Evolutionary conservation across 257 asterid genomes (phyloP), one percentile per base, ranked within the genome.

Genomic region (Solanum gandarillasii): DNA sequence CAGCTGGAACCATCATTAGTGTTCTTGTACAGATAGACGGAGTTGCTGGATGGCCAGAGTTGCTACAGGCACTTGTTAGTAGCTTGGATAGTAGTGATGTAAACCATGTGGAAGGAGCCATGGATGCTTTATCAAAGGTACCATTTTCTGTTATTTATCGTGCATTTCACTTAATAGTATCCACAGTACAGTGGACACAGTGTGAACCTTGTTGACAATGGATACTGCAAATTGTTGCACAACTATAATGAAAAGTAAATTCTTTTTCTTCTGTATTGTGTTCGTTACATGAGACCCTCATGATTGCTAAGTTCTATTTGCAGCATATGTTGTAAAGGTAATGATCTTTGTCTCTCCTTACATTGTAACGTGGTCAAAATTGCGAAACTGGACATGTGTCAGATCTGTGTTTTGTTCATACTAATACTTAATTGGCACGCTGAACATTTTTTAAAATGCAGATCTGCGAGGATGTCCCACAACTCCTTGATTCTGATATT

Each of bases 121-220:
- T 98, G 99, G 99, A 98, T 93, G 99, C 99, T 18, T 92, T 98
- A 90, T 96, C 99, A 32, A 98, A 98, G 99, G 99, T 98, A 88
- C 76, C 70, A 25, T 83, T 82, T 65, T 60, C 76, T 34, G 71
- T 48, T 82, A 48, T 48, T 29, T 48, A 82, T 31, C 86, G 21
- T 11, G 29, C 43, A 82, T 83, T 73, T 86, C 58, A 78, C 58
- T 88, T 62, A 73, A 55, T 88, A 86, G 39, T 27, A 74, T 46
- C 16, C 38, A 14, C 27, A 48, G 29, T 67, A 65, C 72, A 65
- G 72, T n/a, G 32, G 72, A 82, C 8, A 20, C 71, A 48, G 43
- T 85, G 48, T 14, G 86, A 58, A 62, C 43, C 46, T 48, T 48
- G 86, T 39, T 18, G 86, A 12, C 68, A 29, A 9, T 82, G 39